Base-by-base conservation (phyloP, 108 stramenopile species). In the Chaetoceros muelleri region DNA sequence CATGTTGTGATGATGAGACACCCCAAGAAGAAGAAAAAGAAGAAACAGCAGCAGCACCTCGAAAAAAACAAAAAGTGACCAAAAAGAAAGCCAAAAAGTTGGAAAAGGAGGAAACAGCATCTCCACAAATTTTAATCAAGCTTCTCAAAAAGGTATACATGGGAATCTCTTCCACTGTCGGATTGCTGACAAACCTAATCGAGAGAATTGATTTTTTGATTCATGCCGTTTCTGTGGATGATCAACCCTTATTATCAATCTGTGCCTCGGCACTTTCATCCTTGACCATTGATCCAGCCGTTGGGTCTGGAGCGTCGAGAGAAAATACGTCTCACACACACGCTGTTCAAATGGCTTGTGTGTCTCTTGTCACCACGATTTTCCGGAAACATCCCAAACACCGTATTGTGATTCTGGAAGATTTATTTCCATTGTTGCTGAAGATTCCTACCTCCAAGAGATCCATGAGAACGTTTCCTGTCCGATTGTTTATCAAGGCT, bases 331-430 rank as follows among this genome's bases (percentile, higher is more conserved):
- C 65, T 16, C 60, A 63, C 13, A 46, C 59, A 1, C 61, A 65
- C 27, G 73, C 52, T 3, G 52, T 34, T 5, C 60, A 64, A 30
- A 55, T 73, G 40, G 53, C 77, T 3, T 52, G 79, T 24, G 70
- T 88, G 60, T 55, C 66, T 47, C 53, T 90, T 16, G 58, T 88
- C 21, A 84, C 84, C 2, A 64, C 76, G 19, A 81, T 90, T 19
- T 90, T 88, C 73, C 73, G 80, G 48, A 64, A 64, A 0, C 78
- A 90, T 75, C 76, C 80, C 26, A 55, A 65, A 7, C 82, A 87
- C 58, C 87, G 95, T 20, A 60, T 79, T 27, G 76, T 88, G 44
- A 87, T 96, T 47, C 29, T 94, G 40, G 93, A 95, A 73, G 95
- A 96, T 66, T 50, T 96, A 19, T 93, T 93, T 52, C 90, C 92